These are phyloP conservation scores for Hyaloscypha hepaticicola DNA, from an alignment of 495 filamentous ascomycete species.

Conservation along the genomic window DNA sequence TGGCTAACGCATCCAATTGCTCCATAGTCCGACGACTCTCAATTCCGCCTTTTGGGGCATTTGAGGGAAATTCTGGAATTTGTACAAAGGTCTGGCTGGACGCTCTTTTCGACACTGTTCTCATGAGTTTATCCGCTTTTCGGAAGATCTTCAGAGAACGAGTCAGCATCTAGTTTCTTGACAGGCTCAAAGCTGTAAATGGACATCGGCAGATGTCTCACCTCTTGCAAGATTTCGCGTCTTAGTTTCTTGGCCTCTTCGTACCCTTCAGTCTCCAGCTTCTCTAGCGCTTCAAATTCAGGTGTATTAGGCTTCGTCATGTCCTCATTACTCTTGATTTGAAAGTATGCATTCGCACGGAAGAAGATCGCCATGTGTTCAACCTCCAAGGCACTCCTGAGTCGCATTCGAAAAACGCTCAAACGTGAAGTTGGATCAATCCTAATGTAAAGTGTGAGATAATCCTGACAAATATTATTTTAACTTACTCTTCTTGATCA, in stretches of 20 bases:
- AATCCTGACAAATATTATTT: not conserved
- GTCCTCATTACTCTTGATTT: conserved; percentile 70
- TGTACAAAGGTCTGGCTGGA: conserved; percentile 54
- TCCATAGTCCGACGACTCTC: conserved; percentile 58
- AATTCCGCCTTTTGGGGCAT: conserved; percentile 56
- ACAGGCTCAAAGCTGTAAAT: not conserved
- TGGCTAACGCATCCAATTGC: conserved; percentile 52
- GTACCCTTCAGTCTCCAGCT: conserved; percentile 68
- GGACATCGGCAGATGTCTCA: conserved; percentile 25
- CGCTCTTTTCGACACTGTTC: conserved; percentile 46
- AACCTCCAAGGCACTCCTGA: conserved; percentile 72
- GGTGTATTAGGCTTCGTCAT: conserved; percentile 62
- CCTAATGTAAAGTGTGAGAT: conserved; percentile 19
- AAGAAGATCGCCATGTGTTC: conserved; percentile 85
- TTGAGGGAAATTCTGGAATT: conserved; percentile 57
- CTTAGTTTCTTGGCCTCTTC: conserved; percentile 74
- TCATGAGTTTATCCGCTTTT: conserved; percentile 43
- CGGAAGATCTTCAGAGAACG: conserved; percentile 21
- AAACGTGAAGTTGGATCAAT: conserved; percentile 39
- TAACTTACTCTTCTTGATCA: conserved; percentile 33
- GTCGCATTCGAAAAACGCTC: conserved; percentile 59
- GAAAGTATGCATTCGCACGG: conserved; percentile 75
- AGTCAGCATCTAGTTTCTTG: conserved; percentile 1
- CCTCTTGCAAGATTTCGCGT: conserved; percentile 66
- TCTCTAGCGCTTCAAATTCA: conserved; percentile 63